Evolutionary conservation across 257 asterid species (phyloP).

Genomic region (Parsonsia alboflavescens): DNA sequence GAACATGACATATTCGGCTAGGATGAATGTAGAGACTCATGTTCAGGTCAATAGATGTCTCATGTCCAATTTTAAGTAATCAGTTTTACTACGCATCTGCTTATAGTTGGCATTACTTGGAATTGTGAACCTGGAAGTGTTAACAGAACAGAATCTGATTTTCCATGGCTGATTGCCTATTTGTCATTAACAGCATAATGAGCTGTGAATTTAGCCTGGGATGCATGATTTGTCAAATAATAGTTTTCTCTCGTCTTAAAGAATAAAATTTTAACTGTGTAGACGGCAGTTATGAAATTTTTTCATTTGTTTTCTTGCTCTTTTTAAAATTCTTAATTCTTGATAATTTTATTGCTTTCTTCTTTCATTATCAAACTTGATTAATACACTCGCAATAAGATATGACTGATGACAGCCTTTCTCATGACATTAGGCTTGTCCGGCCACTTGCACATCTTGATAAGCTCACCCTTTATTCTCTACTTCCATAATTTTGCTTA

Average conservation of each 20-base stretch:
- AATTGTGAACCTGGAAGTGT: neutral
- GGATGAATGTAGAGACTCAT: constrained; percentile 55
- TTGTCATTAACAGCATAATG: too few relatives aligned
- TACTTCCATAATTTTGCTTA: neutral
- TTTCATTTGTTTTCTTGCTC: neutral
- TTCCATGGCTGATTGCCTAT: neutral
- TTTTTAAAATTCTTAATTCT: neutral
- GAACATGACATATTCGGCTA: constrained; percentile 82
- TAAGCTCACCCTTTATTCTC: neutral
- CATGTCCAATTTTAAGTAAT: neutral
- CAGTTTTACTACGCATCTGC: neutral
- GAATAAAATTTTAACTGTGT: neutral
- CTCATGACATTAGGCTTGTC: too few relatives aligned
- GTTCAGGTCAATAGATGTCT: constrained; percentile 44
- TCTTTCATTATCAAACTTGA: too few relatives aligned
- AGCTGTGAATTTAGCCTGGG: neutral
- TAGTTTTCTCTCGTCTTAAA: neutral
- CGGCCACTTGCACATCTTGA: too few relatives aligned
- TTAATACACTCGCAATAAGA: too few relatives aligned
- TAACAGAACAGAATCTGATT: neutral
- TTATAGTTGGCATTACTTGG: neutral
- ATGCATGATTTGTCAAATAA: neutral
- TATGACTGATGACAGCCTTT: too few relatives aligned
- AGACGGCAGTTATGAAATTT: neutral
- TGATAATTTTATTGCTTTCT: neutral